Evolutionary conservation across 2,329 filamentous ascomycete species (phyloP).

Genomic region (Epichloe elymi): DNA sequence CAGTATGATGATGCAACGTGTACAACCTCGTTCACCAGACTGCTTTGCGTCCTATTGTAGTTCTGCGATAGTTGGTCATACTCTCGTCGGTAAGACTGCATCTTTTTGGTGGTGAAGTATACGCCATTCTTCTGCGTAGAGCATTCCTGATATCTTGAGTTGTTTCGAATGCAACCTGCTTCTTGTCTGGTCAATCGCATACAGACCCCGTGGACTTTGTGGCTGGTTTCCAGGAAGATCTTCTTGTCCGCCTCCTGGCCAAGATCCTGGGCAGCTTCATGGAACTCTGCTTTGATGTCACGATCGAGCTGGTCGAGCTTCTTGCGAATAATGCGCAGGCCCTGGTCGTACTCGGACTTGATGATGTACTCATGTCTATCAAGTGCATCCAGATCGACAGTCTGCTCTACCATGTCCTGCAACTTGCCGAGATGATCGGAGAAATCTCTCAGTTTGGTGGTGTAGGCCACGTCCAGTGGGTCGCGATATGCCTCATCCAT

Average conservation of each 20-base stretch:
- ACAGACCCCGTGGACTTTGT: constrained; percentile 92
- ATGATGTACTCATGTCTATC: constrained; percentile 98
- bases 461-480: constrained; percentile 77
- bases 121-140: constrained; percentile 98
- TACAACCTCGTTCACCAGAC: constrained; percentile 85
- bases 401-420: constrained; percentile 97
- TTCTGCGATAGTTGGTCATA: constrained; percentile 89
- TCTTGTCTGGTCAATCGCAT: constrained; percentile 87
- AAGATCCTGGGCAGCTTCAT: constrained; percentile 63
- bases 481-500: constrained; percentile 93
- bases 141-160: constrained; percentile 80
- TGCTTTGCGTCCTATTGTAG: constrained; percentile 88
- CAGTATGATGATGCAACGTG: constrained; percentile 88
- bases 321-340: constrained; percentile 73
- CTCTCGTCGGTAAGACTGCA: constrained; percentile 73
- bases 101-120: constrained; percentile 83
- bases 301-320: constrained; percentile 74
- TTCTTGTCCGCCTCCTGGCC: constrained; percentile 96
- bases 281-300: constrained; percentile 75
- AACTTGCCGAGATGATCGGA: constrained; percentile 72
- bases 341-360: constrained; percentile 94
- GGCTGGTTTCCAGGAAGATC: constrained; percentile 81
- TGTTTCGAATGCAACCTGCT: constrained; percentile 85
- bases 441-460: constrained; percentile 63
- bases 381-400: constrained; percentile 85